Percentiles rank a stretch among this genome's conserved stretches.
These are phyloP conservation scores for Guadua angustifolia DNA, from an alignment of 176 grass and related monocot genomes.

Conservation along the genomic window DNA sequence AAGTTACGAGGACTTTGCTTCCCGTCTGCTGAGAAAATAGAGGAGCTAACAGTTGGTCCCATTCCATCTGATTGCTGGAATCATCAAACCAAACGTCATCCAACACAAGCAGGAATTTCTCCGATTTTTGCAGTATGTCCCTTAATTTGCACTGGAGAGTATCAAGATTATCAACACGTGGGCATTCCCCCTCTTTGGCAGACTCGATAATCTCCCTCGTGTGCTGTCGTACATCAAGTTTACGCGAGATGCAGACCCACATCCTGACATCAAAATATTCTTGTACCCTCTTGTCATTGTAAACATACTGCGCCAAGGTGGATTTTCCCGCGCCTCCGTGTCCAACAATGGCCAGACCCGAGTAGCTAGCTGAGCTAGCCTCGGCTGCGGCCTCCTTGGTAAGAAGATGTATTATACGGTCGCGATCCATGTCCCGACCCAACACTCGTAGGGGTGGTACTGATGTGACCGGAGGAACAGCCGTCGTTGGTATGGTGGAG, in stretches of 20 bases:
- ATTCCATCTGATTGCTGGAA: background rate
- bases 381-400: background rate
- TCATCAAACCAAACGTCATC: slow-evolving; percentile 27
- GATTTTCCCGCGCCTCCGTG: slow-evolving; percentile 22
- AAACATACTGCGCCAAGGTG: slow-evolving; percentile 29
- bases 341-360: slow-evolving; percentile 1
- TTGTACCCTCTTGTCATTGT: background rate
- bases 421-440: slow-evolving; percentile 9
- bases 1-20: slow-evolving; percentile 18
- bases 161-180: background rate
- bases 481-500: fast-evolving
- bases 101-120: slow-evolving; percentile 30
- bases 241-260: slow-evolving; percentile 12
- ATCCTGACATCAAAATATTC: slow-evolving; percentile 19
- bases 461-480: background rate
- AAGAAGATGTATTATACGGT: slow-evolving; percentile 20
- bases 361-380: background rate
- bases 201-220: slow-evolving; percentile 26
- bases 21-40: background rate
- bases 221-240: background rate
- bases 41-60: slow-evolving; percentile 2
- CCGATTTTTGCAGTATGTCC: background rate
- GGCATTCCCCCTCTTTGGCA: background rate
- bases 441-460: background rate
- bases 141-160: slow-evolving; percentile 2